These are phyloP conservation scores for Jasminum sambac DNA, from an alignment of 257 asterid species.

Conservation along the genomic window DNA sequence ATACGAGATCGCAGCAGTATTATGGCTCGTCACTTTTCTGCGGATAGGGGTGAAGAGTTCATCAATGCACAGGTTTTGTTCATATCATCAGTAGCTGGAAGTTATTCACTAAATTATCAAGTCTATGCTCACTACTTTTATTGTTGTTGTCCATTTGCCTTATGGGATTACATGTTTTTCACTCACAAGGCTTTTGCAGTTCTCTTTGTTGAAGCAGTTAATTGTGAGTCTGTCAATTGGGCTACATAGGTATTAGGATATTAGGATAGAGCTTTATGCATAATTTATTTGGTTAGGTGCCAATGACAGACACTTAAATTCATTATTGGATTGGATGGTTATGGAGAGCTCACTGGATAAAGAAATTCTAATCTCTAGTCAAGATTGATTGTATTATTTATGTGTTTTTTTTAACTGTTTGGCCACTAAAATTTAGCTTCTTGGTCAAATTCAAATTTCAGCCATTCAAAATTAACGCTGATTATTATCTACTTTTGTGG, in stretches of 20 bases:
- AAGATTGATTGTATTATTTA: not conserved
- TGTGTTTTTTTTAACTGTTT: too few species aligned
- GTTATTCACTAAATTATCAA: conserved; percentile 4
- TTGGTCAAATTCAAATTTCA: too few species aligned
- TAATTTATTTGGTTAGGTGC: not conserved
- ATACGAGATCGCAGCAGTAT: conserved; percentile 98
- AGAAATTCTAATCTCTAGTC: not conserved
- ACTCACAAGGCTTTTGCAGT: not conserved
- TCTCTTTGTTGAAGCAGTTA: not conserved
- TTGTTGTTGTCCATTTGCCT: not conserved
- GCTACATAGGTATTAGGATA: not conserved
- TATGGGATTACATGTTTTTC: not conserved
- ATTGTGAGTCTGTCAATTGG: not conserved
- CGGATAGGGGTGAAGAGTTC: conserved; percentile 89
- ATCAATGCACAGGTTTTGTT: conserved; percentile 76
- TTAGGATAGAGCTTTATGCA: not conserved
- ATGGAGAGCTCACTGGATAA: not conserved
- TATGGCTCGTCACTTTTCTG: conserved; percentile 98
- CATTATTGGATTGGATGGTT: not conserved
- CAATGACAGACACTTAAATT: not conserved
- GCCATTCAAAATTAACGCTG: too few species aligned
- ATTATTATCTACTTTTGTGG: too few species aligned
- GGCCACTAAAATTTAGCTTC: too few species aligned
- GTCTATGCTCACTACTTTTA: not conserved
- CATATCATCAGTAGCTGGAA: conserved; percentile 25